A percentile compares a stretch with the other conserved stretches of the same genome.
phyloP scores from a whole-genome alignment of 352 stramenopile genomes.

The Pythium aphanidermatum region DNA sequence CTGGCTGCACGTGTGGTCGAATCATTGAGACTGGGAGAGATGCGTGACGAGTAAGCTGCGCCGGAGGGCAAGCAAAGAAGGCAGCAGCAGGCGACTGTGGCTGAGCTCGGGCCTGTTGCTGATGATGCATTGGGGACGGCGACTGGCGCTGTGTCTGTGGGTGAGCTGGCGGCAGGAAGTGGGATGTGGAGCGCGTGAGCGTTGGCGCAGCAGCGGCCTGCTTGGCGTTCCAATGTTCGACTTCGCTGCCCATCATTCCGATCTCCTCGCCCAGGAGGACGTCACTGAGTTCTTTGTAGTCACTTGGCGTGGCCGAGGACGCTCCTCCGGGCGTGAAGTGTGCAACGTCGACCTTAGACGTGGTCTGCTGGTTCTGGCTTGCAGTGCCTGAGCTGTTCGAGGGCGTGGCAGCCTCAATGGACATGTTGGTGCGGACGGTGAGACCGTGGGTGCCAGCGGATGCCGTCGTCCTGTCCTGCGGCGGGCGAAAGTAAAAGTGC shows the following conservation, averaged over 20 bases:
- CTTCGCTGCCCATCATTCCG: conserved; percentile 60
- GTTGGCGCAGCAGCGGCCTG: conserved; percentile 2
- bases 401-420: conserved; percentile 14
- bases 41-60: conserved; percentile 57
- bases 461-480: conserved; percentile 2
- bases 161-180: conserved; percentile 17
- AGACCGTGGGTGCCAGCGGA: conserved; percentile 1
- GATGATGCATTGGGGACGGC: conserved; percentile 17
- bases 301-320: conserved; percentile 13
- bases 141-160: conserved; percentile 10
- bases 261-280: conserved; percentile 59
- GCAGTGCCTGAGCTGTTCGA: background rate
- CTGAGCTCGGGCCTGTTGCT: conserved; percentile 1
- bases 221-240: conserved; percentile 39
- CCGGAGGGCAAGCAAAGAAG: conserved; percentile 39
- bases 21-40: conserved; percentile 58
- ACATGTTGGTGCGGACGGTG: conserved; percentile 15
- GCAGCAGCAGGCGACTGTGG: conserved; percentile 4
- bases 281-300: conserved; percentile 29
- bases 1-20: conserved; percentile 20
- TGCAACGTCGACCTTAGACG: conserved; percentile 15
- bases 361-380: background rate
- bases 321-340: conserved; percentile 10
- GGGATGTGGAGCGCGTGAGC: conserved; percentile 10
- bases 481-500: conserved; percentile 29